These are phyloP conservation scores for Saitozyma podzolica DNA, from an alignment of 768 basidiomycete genomes.

Conservation along the genomic window DNA sequence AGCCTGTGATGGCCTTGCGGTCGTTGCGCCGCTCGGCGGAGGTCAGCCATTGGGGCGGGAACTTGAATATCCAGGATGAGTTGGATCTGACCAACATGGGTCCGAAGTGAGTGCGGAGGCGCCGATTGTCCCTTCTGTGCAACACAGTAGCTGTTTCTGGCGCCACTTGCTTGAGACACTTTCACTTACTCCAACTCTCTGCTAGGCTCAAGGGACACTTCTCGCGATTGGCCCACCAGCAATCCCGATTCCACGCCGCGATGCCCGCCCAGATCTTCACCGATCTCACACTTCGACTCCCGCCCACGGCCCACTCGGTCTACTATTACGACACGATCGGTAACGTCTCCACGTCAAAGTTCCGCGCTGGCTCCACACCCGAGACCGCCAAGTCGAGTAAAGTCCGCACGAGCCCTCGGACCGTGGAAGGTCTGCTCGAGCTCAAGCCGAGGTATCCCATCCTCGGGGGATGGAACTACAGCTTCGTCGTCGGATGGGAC, in stretches of 20 bases:
- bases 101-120: conserved; percentile 65
- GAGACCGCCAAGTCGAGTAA: conserved; percentile 17
- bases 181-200: not conserved
- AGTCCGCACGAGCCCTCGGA: conserved; percentile 20
- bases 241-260: conserved; percentile 66
- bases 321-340: conserved; percentile 93
- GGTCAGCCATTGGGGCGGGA: conserved; percentile 95
- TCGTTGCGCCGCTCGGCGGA: conserved; percentile 76
- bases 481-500: conserved; percentile 91
- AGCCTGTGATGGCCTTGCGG: conserved; percentile 74
- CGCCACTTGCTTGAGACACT: not conserved
- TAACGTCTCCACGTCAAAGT: conserved; percentile 90
- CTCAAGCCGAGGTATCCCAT: conserved; percentile 86
- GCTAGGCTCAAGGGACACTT: conserved; percentile 89
- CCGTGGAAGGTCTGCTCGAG: conserved; percentile 67
- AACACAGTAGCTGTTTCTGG: not conserved
- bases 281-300: conserved; percentile 75
- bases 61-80: conserved; percentile 88
- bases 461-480: conserved; percentile 96
- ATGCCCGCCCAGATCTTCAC: conserved; percentile 66
- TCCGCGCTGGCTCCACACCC: conserved; percentile 60
- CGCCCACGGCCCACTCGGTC: conserved; percentile 72
- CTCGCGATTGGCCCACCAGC: conserved; percentile 84
- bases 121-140: not conserved
- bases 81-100: conserved; percentile 85